phyloP scores from a whole-genome alignment of 192 early-diverging fungal species.

The Backusella tuberculispora region DNA sequence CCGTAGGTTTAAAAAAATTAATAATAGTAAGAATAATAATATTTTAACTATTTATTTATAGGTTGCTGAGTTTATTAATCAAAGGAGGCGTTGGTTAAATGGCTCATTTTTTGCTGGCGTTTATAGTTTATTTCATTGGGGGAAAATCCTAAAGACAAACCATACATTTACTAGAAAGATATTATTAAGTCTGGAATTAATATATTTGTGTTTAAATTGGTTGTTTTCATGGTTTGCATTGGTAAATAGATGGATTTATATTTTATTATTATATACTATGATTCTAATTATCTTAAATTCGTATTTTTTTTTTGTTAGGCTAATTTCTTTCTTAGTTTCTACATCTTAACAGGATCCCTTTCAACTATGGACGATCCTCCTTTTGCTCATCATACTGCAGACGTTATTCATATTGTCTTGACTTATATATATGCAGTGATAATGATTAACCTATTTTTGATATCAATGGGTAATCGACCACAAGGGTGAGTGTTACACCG shows the following conservation, averaged over 20 bases:
- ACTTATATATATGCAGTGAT: slow-evolving; percentile 60
- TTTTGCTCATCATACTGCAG: slow-evolving; percentile 43
- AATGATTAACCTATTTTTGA: slow-evolving; percentile 82
- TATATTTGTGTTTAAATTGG: slow-evolving; percentile 81
- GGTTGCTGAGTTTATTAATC: slow-evolving; percentile 76
- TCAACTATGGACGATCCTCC: slow-evolving; percentile 30
- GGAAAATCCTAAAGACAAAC: slow-evolving; percentile 64
- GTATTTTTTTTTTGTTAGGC: slow-evolving; percentile 39
- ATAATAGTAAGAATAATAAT: neutral
- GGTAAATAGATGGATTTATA: slow-evolving; percentile 28
- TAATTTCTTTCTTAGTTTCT: slow-evolving; percentile 68
- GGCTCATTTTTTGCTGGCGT: slow-evolving; percentile 76
- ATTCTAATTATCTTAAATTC: neutral
- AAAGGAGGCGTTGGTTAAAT: slow-evolving; percentile 73
- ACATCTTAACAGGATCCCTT: slow-evolving; percentile 51
- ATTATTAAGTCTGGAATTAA: slow-evolving; percentile 72
- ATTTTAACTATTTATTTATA: neutral
- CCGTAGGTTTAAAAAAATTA: neutral
- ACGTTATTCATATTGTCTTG: slow-evolving; percentile 45
- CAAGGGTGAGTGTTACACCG: slow-evolving; percentile 60
- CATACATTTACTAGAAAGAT: slow-evolving; percentile 71
- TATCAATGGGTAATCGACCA: slow-evolving; percentile 92
- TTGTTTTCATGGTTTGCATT: slow-evolving; percentile 94
- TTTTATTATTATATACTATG: neutral
- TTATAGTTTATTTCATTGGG: slow-evolving; percentile 66